These are phyloP conservation scores for Neofusicoccum kwambonambiense DNA, from an alignment of 2,329 filamentous ascomycete species.

Conservation along the genomic window DNA sequence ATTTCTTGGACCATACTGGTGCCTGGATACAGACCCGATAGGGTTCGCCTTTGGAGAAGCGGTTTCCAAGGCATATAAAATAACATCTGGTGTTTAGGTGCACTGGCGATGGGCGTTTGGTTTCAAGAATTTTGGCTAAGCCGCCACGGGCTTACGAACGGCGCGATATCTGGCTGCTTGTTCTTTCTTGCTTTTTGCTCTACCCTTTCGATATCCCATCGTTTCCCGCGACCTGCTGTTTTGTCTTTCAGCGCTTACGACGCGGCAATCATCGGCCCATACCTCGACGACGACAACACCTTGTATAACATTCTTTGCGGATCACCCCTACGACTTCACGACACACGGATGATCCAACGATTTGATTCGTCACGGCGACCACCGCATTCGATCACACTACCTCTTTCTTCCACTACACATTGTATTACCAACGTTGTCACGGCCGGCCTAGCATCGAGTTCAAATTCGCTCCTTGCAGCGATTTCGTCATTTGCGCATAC, in stretches of 20 bases:
- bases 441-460: slow-evolving; percentile 10
- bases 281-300: slow-evolving; percentile 7
- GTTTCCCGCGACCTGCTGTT: slow-evolving; percentile 16
- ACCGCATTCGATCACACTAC: slow-evolving; percentile 15
- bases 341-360: slow-evolving; percentile 10
- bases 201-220: slow-evolving; percentile 19
- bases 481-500: neutral
- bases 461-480: slow-evolving; percentile 7
- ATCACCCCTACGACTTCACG: slow-evolving; percentile 14
- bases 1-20: neutral
- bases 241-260: slow-evolving; percentile 15
- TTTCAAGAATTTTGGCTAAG: slow-evolving; percentile 16
- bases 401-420: slow-evolving; percentile 15
- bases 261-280: slow-evolving; percentile 1
- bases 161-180: slow-evolving; percentile 3
- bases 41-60: neutral
- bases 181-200: slow-evolving; percentile 11
- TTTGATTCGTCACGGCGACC: slow-evolving; percentile 11
- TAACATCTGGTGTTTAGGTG: slow-evolving; percentile 7
- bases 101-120: slow-evolving; percentile 11
- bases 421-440: slow-evolving; percentile 18
- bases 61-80: slow-evolving; percentile 4
- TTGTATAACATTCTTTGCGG: slow-evolving; percentile 15
- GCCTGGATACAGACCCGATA: neutral
- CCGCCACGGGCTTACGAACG: slow-evolving; percentile 1